Evolutionary conservation across 176 grass and related monocot species (phyloP).

Genomic region (Luzula sylvatica): DNA sequence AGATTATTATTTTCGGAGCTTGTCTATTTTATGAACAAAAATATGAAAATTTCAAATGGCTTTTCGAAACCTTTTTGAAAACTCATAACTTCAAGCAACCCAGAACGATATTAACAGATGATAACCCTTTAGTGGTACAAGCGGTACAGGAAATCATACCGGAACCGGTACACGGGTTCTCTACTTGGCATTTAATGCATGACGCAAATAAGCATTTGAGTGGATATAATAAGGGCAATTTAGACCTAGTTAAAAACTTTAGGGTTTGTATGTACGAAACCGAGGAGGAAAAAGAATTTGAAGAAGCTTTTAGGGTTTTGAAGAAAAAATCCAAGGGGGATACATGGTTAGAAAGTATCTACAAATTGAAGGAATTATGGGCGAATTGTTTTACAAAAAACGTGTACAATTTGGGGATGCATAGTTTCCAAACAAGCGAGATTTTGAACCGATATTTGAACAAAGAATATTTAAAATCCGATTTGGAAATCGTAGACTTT

Average conservation of each 20-base stretch:
- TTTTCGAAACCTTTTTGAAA: constrained; percentile 27
- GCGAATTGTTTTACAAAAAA: constrained; percentile 26
- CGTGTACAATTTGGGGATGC: constrained; percentile 25
- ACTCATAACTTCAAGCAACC: constrained; percentile 21
- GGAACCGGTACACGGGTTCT: constrained; percentile 10
- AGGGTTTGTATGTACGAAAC: constrained; percentile 8
- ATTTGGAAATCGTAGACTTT: constrained; percentile 21
- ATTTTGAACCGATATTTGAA: constrained; percentile 24
- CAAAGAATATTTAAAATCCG: constrained; percentile 18
- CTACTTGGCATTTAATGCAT: constrained; percentile 13
- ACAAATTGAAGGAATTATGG: constrained; percentile 24
- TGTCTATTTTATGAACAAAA: constrained; percentile 20
- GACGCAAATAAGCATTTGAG: constrained; percentile 15
- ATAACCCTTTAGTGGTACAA: constrained; percentile 10
- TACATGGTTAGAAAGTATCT: constrained; percentile 16
- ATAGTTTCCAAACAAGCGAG: constrained; percentile 14
- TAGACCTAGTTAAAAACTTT: constrained; percentile 17
- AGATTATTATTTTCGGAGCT: constrained; percentile 23
- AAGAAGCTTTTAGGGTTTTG: constrained; percentile 18
- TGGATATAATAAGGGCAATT: constrained; percentile 22
- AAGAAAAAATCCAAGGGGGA: constrained; percentile 22
- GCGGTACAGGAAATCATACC: constrained; percentile 4
- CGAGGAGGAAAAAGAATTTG: constrained; percentile 14
- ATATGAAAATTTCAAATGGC: constrained; percentile 19
- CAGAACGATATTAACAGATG: constrained; percentile 24